Evolutionary conservation across 345 rosid species (phyloP).

Genomic region (Eucalyptus fibrosa): DNA sequence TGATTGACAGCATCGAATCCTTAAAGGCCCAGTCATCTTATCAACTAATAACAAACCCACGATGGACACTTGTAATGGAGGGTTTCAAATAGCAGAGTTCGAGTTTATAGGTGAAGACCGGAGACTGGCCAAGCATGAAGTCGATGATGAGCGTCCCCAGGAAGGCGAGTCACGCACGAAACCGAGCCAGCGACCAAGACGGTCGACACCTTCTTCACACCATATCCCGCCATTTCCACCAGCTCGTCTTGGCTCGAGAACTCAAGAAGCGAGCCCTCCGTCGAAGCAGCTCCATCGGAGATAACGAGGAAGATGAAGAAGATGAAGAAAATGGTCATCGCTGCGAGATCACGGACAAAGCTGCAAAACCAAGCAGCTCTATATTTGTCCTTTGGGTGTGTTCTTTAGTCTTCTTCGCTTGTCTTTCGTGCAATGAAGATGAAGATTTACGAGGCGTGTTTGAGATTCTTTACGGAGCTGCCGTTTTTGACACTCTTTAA

Average conservation of each 20-base stretch:
- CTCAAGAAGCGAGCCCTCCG: background rate
- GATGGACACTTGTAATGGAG: background rate
- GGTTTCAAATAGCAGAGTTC: background rate
- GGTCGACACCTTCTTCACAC: conserved; percentile 56
- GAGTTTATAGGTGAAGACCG: background rate
- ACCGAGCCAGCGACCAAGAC: conserved; percentile 40
- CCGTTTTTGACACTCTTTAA: background rate
- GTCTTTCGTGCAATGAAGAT: background rate
- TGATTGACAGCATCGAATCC: background rate
- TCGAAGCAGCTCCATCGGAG: background rate
- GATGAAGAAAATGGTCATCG: background rate
- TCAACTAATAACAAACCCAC: background rate
- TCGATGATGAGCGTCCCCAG: background rate
- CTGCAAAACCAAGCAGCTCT: background rate
- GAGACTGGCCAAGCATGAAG: background rate
- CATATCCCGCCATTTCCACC: conserved; percentile 56
- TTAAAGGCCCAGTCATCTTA: background rate
- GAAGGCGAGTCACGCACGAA: conserved; percentile 7
- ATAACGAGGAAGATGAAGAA: background rate
- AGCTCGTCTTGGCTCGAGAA: conserved; percentile 34
- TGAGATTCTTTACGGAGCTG: background rate
- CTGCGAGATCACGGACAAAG: background rate
- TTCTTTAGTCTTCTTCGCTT: background rate
- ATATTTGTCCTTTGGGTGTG: background rate
- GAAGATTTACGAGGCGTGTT: background rate